These are phyloP conservation scores for Fraxinus anomala DNA, from an alignment of 257 asterid species.

Conservation along the genomic window DNA sequence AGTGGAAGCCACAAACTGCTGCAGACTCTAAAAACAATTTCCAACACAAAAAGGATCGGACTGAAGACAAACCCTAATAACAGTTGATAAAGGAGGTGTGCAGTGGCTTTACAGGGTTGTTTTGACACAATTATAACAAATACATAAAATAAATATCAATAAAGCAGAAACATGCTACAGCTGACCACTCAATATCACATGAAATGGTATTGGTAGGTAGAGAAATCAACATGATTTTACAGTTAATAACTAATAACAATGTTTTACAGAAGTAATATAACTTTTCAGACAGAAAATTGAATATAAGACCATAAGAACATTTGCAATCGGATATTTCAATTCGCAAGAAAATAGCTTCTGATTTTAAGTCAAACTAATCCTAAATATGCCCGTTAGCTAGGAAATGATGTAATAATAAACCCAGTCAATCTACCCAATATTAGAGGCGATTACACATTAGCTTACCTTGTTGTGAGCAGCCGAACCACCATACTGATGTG, in stretches of 20 bases:
- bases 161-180: background rate
- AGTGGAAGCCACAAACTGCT: background rate
- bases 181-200: background rate
- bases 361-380: background rate
- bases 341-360: conserved; percentile 15
- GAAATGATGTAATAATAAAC: background rate
- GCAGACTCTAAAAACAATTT: conserved; percentile 13
- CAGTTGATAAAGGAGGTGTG: background rate
- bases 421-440: conserved; percentile 1
- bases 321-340: conserved; percentile 20
- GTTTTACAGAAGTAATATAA: conserved; percentile 5
- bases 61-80: background rate
- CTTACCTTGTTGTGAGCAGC: conserved; percentile 99
- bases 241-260: conserved; percentile 12
- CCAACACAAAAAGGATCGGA: background rate
- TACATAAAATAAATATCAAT: background rate
- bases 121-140: background rate
- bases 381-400: background rate
- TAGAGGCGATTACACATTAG: conserved; percentile 20
- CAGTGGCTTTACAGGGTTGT: conserved; percentile 3
- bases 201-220: background rate
- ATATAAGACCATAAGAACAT: background rate
- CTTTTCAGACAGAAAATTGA: background rate
- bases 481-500: conserved; percentile 98
- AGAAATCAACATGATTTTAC: background rate